Percentiles rank a stretch among this genome's conserved stretches.
Evolutionary conservation across 108 stramenopile genomes (phyloP).

Genomic region (Cylindrotheca closterium): DNA sequence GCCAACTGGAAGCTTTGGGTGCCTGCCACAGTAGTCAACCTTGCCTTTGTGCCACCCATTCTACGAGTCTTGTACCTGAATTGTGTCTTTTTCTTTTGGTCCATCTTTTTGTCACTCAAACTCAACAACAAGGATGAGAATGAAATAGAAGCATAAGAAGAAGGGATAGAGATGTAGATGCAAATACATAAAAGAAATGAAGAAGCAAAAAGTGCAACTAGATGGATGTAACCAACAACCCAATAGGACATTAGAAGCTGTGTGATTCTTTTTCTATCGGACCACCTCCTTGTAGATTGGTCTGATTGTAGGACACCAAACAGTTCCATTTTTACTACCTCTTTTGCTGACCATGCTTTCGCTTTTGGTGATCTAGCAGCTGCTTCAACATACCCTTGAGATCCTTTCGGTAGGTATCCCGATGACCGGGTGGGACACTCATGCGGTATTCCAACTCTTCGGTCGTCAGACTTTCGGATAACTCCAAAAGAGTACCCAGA

Average conservation of each 20-base stretch:
- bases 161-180: background rate
- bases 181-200: background rate
- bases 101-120: conserved; percentile 84
- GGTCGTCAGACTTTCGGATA: conserved; percentile 82
- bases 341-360: background rate
- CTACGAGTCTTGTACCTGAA: conserved; percentile 90
- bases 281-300: too few species aligned
- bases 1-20: conserved; percentile 89
- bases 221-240: too few species aligned
- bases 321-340: background rate
- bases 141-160: background rate
- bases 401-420: conserved; percentile 85
- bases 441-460: conserved; percentile 86
- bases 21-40: conserved; percentile 87
- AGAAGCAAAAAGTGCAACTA: too few species aligned
- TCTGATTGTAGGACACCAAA: too few species aligned
- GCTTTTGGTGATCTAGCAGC: conserved; percentile 67
- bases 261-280: too few species aligned
- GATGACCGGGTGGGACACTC: conserved; percentile 71
- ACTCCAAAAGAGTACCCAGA: conserved; percentile 79
- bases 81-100: conserved; percentile 93
- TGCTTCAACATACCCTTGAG: conserved; percentile 76
- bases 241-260: too few species aligned
- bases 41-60: conserved; percentile 88
- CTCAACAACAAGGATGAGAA: conserved; percentile 65